Conservation (phyloP, 768 basidiomycete species). For the Pleurotus platypus region DNA sequence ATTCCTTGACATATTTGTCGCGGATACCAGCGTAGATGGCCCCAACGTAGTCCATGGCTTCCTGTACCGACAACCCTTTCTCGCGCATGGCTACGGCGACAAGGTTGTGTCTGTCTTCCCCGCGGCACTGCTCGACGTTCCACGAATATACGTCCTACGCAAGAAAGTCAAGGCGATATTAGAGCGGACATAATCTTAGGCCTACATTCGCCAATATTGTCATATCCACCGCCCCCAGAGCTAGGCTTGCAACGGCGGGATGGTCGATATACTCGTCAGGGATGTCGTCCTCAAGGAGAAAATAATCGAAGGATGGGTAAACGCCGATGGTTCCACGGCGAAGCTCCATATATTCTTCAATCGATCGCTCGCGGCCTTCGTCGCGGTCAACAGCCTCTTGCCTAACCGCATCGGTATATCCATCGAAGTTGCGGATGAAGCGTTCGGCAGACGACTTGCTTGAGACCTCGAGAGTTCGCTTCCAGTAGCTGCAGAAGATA, state of each 20-base stretch:
- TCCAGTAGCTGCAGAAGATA: conserved; percentile 28
- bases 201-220: conserved; percentile 30
- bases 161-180: neutral
- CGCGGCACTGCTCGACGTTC: conserved; percentile 23
- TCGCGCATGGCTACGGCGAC: conserved; percentile 51
- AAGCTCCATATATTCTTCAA: conserved; percentile 35
- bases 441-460: conserved; percentile 21
- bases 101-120: conserved; percentile 37
- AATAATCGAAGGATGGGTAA: conserved; percentile 33
- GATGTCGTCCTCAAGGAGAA: conserved; percentile 32
- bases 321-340: conserved; percentile 38
- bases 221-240: conserved; percentile 25
- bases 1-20: conserved; percentile 31
- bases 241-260: conserved; percentile 29
- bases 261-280: conserved; percentile 39
- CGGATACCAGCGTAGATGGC: conserved; percentile 30
- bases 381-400: conserved; percentile 39
- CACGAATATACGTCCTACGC: conserved; percentile 18
- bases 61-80: conserved; percentile 30
- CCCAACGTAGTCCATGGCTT: conserved; percentile 34
- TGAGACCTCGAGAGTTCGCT: conserved; percentile 18
- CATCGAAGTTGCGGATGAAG: conserved; percentile 32
- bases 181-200: neutral
- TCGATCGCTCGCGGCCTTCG: conserved; percentile 23
- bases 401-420: conserved; percentile 33